Conservation (phyloP, 192 early-diverging fungal genomes). For the Linnemannia exigua region DNA sequence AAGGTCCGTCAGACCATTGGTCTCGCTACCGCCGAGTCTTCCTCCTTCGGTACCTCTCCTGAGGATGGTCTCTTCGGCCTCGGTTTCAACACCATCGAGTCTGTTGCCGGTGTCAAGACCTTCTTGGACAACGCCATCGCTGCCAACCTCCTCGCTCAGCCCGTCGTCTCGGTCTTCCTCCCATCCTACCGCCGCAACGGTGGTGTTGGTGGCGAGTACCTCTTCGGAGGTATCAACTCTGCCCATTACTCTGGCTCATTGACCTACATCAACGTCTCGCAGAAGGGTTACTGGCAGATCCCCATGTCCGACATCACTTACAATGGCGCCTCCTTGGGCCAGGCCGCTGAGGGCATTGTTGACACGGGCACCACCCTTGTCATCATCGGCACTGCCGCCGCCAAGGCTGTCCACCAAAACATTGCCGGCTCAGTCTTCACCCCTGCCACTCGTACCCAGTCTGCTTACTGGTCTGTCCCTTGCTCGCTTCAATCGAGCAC, state of each 20-base stretch:
- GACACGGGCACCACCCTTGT: slow-evolving; percentile 78
- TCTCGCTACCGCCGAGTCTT: slow-evolving; percentile 68
- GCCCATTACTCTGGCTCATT: slow-evolving; percentile 61
- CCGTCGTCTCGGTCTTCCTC: slow-evolving; percentile 74
- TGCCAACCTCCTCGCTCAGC: slow-evolving; percentile 64
- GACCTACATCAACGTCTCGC: slow-evolving; percentile 65
- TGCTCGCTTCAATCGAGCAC: slow-evolving; percentile 31
- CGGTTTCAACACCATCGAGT: slow-evolving; percentile 66
- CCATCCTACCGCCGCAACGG: slow-evolving; percentile 60
- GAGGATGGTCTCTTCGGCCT: slow-evolving; percentile 77
- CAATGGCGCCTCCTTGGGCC: slow-evolving; percentile 48
- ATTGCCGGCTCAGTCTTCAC: slow-evolving; percentile 19
- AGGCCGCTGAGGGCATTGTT: slow-evolving; percentile 59
- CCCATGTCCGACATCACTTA: slow-evolving; percentile 60
- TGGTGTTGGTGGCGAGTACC: slow-evolving; percentile 61
- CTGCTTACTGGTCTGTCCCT: slow-evolving; percentile 21
- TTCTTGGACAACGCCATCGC: slow-evolving; percentile 70
- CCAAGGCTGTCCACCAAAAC: slow-evolving; percentile 62
- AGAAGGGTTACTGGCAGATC: slow-evolving; percentile 70
- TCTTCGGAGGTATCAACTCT: slow-evolving; percentile 70
- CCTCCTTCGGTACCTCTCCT: slow-evolving; percentile 63
- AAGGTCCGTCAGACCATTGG: slow-evolving; percentile 72
- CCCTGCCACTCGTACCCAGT: neutral
- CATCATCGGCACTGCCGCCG: slow-evolving; percentile 65
- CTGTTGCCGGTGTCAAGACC: slow-evolving; percentile 55